These are phyloP conservation scores for Boletus vinaceobasis DNA, from an alignment of 768 basidiomycete species.

Conservation along the genomic window DNA sequence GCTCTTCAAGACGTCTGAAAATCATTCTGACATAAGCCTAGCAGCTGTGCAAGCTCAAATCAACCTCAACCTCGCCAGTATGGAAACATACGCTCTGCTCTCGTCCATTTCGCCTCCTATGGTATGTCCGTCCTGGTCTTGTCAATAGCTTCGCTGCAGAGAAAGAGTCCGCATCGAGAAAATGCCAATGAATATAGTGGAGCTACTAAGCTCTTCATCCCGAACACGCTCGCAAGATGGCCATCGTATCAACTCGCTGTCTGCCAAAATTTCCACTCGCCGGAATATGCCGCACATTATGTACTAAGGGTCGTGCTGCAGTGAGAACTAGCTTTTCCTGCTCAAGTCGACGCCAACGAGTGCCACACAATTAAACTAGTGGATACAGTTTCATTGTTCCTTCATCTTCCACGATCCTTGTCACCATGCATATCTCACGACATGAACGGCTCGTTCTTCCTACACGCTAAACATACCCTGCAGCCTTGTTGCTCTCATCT, in stretches of 20 bases:
- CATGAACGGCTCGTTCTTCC: background rate
- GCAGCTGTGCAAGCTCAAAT: no score
- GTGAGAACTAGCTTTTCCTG: background rate
- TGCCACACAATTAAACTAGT: background rate
- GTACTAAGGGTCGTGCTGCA: background rate
- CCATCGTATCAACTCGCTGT: conserved; percentile 12
- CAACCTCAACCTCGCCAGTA: background rate
- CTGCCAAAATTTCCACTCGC: no score
- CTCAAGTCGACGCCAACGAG: background rate
- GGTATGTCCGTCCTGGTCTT: background rate
- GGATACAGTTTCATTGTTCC: background rate
- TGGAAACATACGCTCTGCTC: conserved; percentile 7
- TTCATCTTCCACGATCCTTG: background rate
- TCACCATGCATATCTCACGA: background rate
- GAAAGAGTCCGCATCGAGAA: background rate
- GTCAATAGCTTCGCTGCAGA: background rate
- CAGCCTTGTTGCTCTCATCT: conserved; percentile 46
- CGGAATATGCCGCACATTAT: no score
- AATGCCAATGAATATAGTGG: no score
- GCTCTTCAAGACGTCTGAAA: no score
- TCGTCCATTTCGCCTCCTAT: background rate
- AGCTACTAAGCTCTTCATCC: conserved; percentile 11
- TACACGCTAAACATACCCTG: conserved; percentile 25
- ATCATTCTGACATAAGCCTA: no score
- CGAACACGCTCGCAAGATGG: conserved; percentile 17